phyloP scores from a whole-genome alignment of 139 green algal genomes.

The Tetradesmus lagerheimii region DNA sequence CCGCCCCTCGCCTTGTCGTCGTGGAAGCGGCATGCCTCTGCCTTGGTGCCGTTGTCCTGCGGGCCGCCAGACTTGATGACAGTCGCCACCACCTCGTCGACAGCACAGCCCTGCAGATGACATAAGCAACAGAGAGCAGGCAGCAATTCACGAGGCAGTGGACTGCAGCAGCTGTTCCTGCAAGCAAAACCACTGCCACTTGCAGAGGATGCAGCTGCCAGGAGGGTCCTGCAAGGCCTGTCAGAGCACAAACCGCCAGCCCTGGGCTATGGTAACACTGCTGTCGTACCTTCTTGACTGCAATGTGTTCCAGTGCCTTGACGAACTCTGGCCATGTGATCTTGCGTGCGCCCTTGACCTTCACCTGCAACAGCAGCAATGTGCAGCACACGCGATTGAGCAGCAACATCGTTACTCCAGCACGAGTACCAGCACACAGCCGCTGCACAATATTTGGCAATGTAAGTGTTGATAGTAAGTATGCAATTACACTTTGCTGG shows the following conservation, averaged over 20 bases:
- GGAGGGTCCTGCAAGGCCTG: background rate
- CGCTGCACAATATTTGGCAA: too few species aligned
- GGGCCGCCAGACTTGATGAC: slow-evolving; percentile 52
- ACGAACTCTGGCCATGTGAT: slow-evolving; percentile 70
- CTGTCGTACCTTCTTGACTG: slow-evolving; percentile 66
- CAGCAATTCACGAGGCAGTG: background rate
- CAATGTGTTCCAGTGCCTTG: slow-evolving; percentile 59
- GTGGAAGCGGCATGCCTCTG: slow-evolving; percentile 69
- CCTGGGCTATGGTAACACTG: slow-evolving; percentile 7
- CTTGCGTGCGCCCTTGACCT: slow-evolving; percentile 70
- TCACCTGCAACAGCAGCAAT: slow-evolving; percentile 54
- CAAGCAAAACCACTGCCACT: background rate
- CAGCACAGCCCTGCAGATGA: slow-evolving; percentile 6
- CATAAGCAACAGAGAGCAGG: background rate
- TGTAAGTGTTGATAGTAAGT: too few species aligned
- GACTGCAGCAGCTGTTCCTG: slow-evolving; percentile 9
- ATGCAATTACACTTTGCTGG: too few species aligned
- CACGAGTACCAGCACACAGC: too few species aligned
- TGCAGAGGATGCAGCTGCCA: background rate
- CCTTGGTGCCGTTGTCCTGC: slow-evolving; percentile 50
- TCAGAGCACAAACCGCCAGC: too few species aligned
- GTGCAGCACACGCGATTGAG: too few species aligned
- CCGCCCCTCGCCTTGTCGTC: slow-evolving; percentile 65
- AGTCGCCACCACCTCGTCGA: slow-evolving; percentile 45
- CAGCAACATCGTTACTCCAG: too few species aligned